Percentiles rank a stretch among this genome's conserved stretches.
Evolutionary conservation across 352 stramenopile genomes (phyloP).

Genomic region (Pythium aphanidermatum): DNA sequence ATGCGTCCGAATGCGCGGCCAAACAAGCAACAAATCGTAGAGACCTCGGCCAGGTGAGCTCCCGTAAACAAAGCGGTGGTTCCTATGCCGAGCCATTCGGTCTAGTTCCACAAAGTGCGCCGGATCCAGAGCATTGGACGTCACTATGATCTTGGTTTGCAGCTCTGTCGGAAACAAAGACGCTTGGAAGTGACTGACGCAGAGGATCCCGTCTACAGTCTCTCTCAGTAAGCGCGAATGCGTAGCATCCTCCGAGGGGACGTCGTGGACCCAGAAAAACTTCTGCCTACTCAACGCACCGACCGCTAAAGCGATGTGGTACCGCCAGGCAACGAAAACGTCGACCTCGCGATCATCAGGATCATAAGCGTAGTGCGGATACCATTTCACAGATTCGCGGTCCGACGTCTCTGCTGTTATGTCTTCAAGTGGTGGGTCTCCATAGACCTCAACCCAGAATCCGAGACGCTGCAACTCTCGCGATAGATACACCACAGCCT

Average conservation of each 20-base stretch:
- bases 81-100: not conserved
- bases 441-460: constrained; percentile 88
- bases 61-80: constrained; percentile 79
- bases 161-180: constrained; percentile 38
- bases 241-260: constrained; percentile 31
- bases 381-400: constrained; percentile 50
- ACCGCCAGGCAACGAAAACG: constrained; percentile 90
- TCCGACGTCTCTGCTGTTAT: constrained; percentile 14
- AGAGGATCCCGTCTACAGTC: constrained; percentile 65
- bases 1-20: constrained; percentile 53
- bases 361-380: constrained; percentile 69
- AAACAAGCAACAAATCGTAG: constrained; percentile 49
- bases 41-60: constrained; percentile 82
- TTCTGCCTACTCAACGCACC: constrained; percentile 24
- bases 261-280: constrained; percentile 86
- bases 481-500: constrained; percentile 87
- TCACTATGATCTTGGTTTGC: constrained; percentile 44
- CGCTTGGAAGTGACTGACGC: constrained; percentile 74
- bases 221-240: constrained; percentile 28
- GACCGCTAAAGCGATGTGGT: constrained; percentile 76
- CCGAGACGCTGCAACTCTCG: constrained; percentile 68
- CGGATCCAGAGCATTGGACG: constrained; percentile 71
- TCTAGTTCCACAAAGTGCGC: constrained; percentile 46
- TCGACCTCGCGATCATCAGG: constrained; percentile 47
- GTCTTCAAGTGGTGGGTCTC: constrained; percentile 39